A percentile compares a stretch with the other conserved stretches of the same genome.
These are phyloP conservation scores for Talaromyces stipitatus DNA, from an alignment of 495 filamentous ascomycete genomes.

Conservation along the genomic window DNA sequence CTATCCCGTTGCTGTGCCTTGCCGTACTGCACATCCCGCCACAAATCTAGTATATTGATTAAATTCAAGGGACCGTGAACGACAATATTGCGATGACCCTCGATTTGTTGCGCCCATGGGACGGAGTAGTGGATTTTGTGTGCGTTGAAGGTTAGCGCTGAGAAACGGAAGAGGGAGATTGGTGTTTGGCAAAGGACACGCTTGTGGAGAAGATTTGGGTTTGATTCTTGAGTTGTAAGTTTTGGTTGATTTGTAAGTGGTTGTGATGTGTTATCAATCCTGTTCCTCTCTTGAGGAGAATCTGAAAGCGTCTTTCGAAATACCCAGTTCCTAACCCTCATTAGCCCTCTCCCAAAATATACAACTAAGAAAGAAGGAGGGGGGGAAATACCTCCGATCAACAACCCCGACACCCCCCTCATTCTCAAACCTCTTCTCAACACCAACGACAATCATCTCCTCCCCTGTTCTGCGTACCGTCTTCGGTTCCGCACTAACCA, in stretches of 20 bases:
- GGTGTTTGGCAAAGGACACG: slow-evolving; percentile 46
- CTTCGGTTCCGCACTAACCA: slow-evolving; percentile 45
- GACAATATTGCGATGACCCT: slow-evolving; percentile 51
- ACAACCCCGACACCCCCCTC: slow-evolving; percentile 41
- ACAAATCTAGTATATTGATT: slow-evolving; percentile 56
- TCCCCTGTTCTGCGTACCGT: slow-evolving; percentile 43
- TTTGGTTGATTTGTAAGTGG: too few relatives aligned
- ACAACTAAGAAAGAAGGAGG: neutral
- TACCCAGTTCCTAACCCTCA: slow-evolving; percentile 45
- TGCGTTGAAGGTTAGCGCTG: slow-evolving; percentile 63
- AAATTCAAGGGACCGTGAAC: slow-evolving; percentile 60
- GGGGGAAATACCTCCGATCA: slow-evolving; percentile 39
- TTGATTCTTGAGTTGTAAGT: neutral
- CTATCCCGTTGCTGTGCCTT: slow-evolving; percentile 1
- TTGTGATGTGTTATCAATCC: too few relatives aligned
- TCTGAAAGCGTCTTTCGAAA: slow-evolving; percentile 43
- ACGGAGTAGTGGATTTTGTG: slow-evolving; percentile 67
- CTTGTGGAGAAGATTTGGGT: slow-evolving; percentile 20
- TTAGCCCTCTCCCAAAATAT: neutral
- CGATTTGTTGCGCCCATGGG: slow-evolving; percentile 49
- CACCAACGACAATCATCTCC: slow-evolving; percentile 58
- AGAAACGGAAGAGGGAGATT: slow-evolving; percentile 60
- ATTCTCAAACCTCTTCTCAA: slow-evolving; percentile 52
- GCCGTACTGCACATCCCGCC: slow-evolving; percentile 39
- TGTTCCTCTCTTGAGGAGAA: neutral